Evolutionary conservation across 139 green algal species (phyloP), one percentile per base, ranked within the genome.

Genomic region (Micractinium conductrix): DNA sequence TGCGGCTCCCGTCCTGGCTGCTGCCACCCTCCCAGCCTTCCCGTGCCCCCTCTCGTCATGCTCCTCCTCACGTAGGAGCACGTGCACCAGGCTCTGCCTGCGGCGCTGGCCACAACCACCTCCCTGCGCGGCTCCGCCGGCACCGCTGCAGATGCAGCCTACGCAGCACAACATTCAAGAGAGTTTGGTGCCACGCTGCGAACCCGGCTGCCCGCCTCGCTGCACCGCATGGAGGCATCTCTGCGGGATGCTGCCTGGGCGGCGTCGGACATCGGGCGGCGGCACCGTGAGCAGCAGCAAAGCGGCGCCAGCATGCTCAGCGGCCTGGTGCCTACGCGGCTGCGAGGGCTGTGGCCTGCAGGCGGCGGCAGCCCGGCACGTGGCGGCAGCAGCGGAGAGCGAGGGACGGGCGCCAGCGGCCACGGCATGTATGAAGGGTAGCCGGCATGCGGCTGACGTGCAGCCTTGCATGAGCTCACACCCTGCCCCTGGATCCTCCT

Each of bases 221-320:
- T 82, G 58, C 76, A 82, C 76, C 76, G 76, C 0, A 67, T 82
- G 53, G 76, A 82, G 58, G 38, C 55, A 2, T 33, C 35, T 6
- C 42, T 82, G 30, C 76, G 76, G 3, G 76, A 82, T n/a, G 76
- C 76, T 10, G 58, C 76, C 21, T 82, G 76, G 76, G 28, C 58
- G 7, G 76, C 76, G 1, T 9, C 55, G 1, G 76, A 82, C 7
- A 30, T 72, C 26, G n/a, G 28, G 2, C 58, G 58, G 5, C 58
- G 48, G 50, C 45, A 53, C 12, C 68, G 38, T n/a, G 38, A 82
- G 40, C 22, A 5, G 45, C 74, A 72, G 55, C 38, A 60, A 17
- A 38, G 37, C 40, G 62, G 28, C 58, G 12, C 58, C 37, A 22
- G 45, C 37, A 19, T 55, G 26, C 7, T 55, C 9, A 30, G 55